Percentiles rank a stretch among this genome's conserved stretches.
phyloP scores from a whole-genome alignment of 345 rosid genomes.

The Murraya koenigii region DNA sequence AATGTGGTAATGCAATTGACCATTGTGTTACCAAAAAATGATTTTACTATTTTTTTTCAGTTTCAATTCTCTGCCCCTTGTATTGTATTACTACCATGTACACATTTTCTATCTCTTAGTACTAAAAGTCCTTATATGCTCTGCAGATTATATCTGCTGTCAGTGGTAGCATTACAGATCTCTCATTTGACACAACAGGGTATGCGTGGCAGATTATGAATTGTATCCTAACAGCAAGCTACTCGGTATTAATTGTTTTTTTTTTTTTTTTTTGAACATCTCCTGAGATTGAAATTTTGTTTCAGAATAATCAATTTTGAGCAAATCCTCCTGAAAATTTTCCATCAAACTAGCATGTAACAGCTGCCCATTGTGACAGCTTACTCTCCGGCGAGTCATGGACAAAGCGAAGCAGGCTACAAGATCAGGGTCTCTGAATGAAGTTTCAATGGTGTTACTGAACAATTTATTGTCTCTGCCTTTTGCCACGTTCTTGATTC shows the following conservation, averaged over 20 bases:
- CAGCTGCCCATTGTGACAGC: slow-evolving; percentile 43
- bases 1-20: background rate
- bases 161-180: slow-evolving; percentile 82
- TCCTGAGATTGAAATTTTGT: slow-evolving; percentile 1
- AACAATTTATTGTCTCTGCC: slow-evolving; percentile 85
- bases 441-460: slow-evolving; percentile 88
- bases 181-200: slow-evolving; percentile 71
- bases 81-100: background rate
- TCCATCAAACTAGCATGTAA: slow-evolving; percentile 5
- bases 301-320: background rate
- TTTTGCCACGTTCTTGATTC: slow-evolving; percentile 59
- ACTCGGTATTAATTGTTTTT: slow-evolving; percentile 51
- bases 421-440: slow-evolving; percentile 71
- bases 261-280: background rate
- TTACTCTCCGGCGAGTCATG: slow-evolving; percentile 73
- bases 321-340: background rate
- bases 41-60: no score
- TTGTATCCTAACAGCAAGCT: slow-evolving; percentile 84
- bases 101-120: background rate
- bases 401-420: slow-evolving; percentile 86
- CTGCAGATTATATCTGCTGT: slow-evolving; percentile 84
- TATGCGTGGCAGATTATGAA: slow-evolving; percentile 79
- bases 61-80: background rate
- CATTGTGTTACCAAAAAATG: no score
- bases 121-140: background rate